phyloP scores from a whole-genome alignment of 2,329 filamentous ascomycete genomes.

The Cadophora sp. region DNA sequence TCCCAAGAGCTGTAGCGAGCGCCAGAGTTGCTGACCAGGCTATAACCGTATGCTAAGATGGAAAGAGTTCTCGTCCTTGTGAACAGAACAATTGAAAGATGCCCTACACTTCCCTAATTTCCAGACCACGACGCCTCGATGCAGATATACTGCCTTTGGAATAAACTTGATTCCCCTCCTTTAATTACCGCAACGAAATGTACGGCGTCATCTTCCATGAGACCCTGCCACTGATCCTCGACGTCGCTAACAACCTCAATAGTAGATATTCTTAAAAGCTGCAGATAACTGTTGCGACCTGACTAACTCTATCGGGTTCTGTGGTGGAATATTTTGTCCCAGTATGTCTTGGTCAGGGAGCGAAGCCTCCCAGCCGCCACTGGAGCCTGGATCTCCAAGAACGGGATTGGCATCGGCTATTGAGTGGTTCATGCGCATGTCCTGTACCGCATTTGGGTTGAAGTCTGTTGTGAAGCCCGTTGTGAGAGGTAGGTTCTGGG shows the following conservation, averaged over 20 bases:
- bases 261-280: constrained; percentile 16
- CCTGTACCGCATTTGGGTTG: neutral
- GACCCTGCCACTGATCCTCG: too few relatives aligned
- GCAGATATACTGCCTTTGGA: too few relatives aligned
- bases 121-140: too few relatives aligned
- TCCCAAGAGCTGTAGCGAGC: too few relatives aligned
- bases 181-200: too few relatives aligned
- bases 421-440: neutral
- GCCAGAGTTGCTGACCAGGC: too few relatives aligned
- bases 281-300: constrained; percentile 17
- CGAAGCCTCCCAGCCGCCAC: neutral
- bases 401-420: neutral
- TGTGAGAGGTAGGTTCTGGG: neutral
- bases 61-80: too few relatives aligned
- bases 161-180: too few relatives aligned
- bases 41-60: too few relatives aligned
- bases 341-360: neutral
- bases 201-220: too few relatives aligned
- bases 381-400: neutral
- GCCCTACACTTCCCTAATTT: too few relatives aligned
- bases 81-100: too few relatives aligned
- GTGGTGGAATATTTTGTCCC: neutral
- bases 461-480: neutral
- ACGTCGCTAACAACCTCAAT: neutral
- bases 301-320: neutral